These are phyloP conservation scores for Torulaspora indica DNA, from an alignment of 805 yeast genomes.

Conservation along the genomic window DNA sequence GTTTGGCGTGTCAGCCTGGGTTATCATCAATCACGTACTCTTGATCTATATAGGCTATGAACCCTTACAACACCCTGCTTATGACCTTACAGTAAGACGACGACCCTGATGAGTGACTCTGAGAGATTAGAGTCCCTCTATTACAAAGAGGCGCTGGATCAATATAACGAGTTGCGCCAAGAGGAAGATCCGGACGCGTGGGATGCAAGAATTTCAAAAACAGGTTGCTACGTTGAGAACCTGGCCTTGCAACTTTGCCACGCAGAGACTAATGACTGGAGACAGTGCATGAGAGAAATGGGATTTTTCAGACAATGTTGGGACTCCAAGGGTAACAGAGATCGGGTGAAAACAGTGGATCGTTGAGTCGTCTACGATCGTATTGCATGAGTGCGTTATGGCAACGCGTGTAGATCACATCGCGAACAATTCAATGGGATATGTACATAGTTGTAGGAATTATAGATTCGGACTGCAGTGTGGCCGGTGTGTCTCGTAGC, in stretches of 20 bases:
- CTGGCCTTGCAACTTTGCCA: conserved; percentile 67
- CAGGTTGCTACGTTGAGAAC: conserved; percentile 75
- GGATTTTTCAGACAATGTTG: conserved; percentile 59
- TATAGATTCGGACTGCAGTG: no score
- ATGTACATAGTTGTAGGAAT: no score
- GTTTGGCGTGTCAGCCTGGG: background rate
- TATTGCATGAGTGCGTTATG: background rate
- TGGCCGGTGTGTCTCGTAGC: no score
- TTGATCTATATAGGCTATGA: background rate
- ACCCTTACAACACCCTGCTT: background rate
- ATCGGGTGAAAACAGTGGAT: conserved; percentile 39
- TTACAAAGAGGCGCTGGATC: conserved; percentile 31
- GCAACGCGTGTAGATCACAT: conserved; percentile 1
- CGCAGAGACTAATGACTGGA: conserved; percentile 80
- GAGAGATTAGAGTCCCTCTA: conserved; percentile 18
- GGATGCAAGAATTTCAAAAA: conserved; percentile 67
- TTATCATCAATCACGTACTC: background rate
- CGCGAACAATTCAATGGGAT: background rate
- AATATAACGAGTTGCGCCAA: conserved; percentile 34
- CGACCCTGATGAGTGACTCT: background rate
- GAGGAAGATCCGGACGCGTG: conserved; percentile 71
- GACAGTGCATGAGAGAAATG: conserved; percentile 66
- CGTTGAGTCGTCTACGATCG: conserved; percentile 5
- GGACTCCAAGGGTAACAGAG: conserved; percentile 51
- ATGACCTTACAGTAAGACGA: background rate